Evolutionary conservation across 2,329 filamentous ascomycete species (phyloP), one percentile per base, ranked within the genome.

Genomic region (Bipolaris gigantea): DNA sequence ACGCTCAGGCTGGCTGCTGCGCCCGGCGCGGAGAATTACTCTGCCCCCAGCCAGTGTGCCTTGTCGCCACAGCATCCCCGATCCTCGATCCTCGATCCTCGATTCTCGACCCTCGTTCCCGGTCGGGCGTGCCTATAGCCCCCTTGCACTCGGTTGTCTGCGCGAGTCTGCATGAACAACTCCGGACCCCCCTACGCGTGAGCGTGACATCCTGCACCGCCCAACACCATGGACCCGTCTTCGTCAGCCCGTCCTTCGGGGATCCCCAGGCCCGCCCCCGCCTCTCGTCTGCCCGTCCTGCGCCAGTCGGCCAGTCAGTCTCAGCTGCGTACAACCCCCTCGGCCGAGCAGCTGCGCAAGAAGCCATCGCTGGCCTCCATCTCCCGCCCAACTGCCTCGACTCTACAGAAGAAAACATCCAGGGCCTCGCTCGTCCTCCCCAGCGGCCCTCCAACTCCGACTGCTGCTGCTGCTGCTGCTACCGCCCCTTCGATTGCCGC

Each of bases 231-330:
- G 73, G 72, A 75, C 40, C 63, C 60, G 6, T 57, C 64, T 19
- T 72, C 65, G 48, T 63, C 65, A 49, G 60, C 65, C 7, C 63
- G 71, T 25, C 56, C 67, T 16, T 74, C 74, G 36, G 70, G 67
- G 46, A 68, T 84, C 46, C 82, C 83, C 54, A 77, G 82, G 39
- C 76, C 70, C 18, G 49, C 78, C 40, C 76, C 70, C 11, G 47
- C 78, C 39, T 85, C 82, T 19, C 78, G 80, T 60, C 73, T 85
- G 42, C 83, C 83, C 11, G 73, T 83, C 56, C 81, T 72, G 40
- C 64, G 66, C 35, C 56, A 76, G 39, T 72, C 75, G 38, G 61
- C 46, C 38, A 73, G 66, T 56, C 67, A 73, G 33, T 75, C 73
- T 55, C 73, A 77, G 30, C 65, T 82, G 50, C 77, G 77, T 2